Percentiles rank a stretch among this genome's conserved stretches.
phyloP scores from a whole-genome alignment of 441 rosid species.

The Mallotus japonicus region DNA sequence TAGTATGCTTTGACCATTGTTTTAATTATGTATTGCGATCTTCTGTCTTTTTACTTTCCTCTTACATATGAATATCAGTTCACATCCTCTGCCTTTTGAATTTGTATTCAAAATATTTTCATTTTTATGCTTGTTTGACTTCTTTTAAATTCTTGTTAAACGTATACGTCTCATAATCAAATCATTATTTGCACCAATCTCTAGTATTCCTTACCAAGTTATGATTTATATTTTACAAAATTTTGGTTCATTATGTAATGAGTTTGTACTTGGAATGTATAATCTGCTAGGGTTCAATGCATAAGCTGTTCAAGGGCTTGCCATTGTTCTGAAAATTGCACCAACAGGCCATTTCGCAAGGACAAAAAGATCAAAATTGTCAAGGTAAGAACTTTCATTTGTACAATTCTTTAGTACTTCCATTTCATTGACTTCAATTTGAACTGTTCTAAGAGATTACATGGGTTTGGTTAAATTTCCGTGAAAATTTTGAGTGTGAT shows the following conservation, averaged over 20 bases:
- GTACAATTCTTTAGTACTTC: neutral
- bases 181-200: constrained; percentile 3
- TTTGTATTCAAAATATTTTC: neutral
- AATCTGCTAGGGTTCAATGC: constrained; percentile 63
- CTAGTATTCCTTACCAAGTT: neutral
- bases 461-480: constrained; percentile 1
- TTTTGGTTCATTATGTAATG: neutral
- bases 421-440: neutral
- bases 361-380: constrained; percentile 81
- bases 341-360: constrained; percentile 90
- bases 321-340: constrained; percentile 75
- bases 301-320: constrained; percentile 93
- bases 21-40: neutral
- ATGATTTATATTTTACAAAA: neutral
- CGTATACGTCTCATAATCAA: neutral
- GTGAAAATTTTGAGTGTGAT: neutral
- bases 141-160: neutral
- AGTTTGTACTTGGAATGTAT: constrained; percentile 5
- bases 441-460: neutral
- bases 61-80: neutral
- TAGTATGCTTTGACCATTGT: neutral
- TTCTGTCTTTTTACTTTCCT: neutral
- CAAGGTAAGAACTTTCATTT: constrained; percentile 45
- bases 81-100: neutral
- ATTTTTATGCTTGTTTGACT: constrained; percentile 1